These are phyloP conservation scores for Cucumis cinereus DNA, from an alignment of 306 rosid species.

Conservation along the genomic window DNA sequence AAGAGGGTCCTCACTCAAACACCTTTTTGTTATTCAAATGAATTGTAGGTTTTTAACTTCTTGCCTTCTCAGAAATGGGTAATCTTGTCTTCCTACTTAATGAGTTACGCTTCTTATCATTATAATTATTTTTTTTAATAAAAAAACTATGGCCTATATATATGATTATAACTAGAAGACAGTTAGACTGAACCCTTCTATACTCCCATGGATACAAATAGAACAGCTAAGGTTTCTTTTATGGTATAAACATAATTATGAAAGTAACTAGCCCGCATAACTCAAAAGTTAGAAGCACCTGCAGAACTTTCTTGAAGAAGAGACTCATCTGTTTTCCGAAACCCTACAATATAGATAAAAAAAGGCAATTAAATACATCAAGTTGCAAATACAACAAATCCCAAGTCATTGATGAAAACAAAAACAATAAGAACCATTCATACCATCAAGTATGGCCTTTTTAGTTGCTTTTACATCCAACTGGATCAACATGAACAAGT, in stretches of 20 bases:
- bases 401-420: neutral
- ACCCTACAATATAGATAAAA: slow-evolving; percentile 28
- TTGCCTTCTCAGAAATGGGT: neutral
- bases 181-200: neutral
- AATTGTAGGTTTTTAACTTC: neutral
- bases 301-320: slow-evolving; percentile 62
- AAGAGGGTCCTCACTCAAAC: neutral
- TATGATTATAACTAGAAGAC: neutral
- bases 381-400: neutral
- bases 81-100: neutral
- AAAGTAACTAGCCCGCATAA: neutral
- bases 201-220: neutral
- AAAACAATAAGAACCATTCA: neutral
- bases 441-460: slow-evolving; percentile 79
- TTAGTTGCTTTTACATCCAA: slow-evolving; percentile 66
- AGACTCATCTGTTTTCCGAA: slow-evolving; percentile 63
- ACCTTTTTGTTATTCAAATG: neutral
- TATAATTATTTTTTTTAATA: too few species aligned
- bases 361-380: slow-evolving; percentile 5
- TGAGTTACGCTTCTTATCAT: neutral
- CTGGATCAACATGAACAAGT: slow-evolving; percentile 34
- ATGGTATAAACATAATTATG: neutral
- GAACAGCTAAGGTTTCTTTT: neutral
- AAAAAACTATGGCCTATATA: neutral
- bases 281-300: slow-evolving; percentile 25